Evolutionary conservation across 169 alveolate species (phyloP), one percentile per base, ranked within the genome.

Genomic region (Eimeria falciformis): DNA sequence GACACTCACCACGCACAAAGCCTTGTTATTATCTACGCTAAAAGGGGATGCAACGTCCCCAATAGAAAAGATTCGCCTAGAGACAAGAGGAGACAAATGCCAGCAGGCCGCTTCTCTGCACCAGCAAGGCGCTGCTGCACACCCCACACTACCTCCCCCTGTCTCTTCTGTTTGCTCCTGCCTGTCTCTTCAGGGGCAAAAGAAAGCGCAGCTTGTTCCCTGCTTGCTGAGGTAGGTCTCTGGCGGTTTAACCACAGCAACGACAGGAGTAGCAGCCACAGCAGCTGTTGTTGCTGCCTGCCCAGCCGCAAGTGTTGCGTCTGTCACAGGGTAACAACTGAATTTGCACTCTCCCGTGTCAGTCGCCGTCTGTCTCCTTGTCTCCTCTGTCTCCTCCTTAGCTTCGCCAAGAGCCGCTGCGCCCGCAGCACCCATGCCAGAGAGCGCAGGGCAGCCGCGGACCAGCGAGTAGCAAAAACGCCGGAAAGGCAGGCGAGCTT

Each of bases 391-490:
- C 46, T 77, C 86, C 25, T 46, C 86, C 9, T 9, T 25, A 1
- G 46, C 12, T 23, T 77, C 86, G 11, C 71, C 86, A 3, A 5
- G 29, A 14, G 86, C 65, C 47, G 86, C 86, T 25, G 86, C 86
- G 4, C 46, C 86, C 0, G 86, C 69, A 5, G 47, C n/a, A 3
- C 50, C 86, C 69, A 65, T 23, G 45, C 86, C 68, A 21, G 69
- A 46, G 25, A 77, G 7, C 14, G 86, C 86, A 2, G 86, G 86
- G 69, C 86, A 77, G 68, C 86, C 86, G 21, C 86, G 37, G 0
- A 27, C 47, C 18, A 77, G 86, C 27, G 86, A 77, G 43, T 0
- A 33, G 58, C 86, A 77, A 25, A 77, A 77, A 21, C 12, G 69
- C 9, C 68, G 23, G 40, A 45, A 77, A 3, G 58, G 37, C 84